Evolutionary conservation across 1,284 basidiomycete genomes (phyloP), one percentile per base, ranked within the genome.

Genomic region (Nidula niveotomentosa): DNA sequence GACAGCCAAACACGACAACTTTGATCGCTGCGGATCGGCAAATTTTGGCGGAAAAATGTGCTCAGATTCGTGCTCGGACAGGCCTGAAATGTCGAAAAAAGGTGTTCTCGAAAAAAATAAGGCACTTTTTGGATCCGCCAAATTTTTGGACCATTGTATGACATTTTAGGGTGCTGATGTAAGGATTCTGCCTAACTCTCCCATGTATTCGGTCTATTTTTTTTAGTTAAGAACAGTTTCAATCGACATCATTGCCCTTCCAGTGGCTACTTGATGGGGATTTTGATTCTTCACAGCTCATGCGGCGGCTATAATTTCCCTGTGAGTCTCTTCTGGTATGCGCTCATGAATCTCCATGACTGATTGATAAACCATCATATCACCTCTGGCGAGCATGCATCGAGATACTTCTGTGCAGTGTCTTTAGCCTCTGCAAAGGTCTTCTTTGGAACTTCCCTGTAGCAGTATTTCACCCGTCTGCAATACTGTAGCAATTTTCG

Each of bases 401-500:
- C 57, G 8, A 68, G 54, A 36, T 56, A 60, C 46, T 64, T 47
- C 8, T 55, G 9, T 17, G 60, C 57, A 3, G 55, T 54, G 48
- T 64, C 51, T 55, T 68, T 69, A 30, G 64, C 61, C 23, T 53
- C 58, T 36, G 53, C 39, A 54, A 65, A 67, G 17, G 49, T 62
- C 36, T 54, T 51, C 54, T 69, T 67, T 12, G 48, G 37, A 7
- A 54, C 51, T 50, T 67, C 56, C 23, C 58, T 35, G 46, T 64
- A 68, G 3, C 48, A 49, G 36, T 65, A 65, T 46, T 69, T 69
- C 47, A 44, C 51, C 64, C 65, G 68, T 3, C 64, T 62, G 65
- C 66, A 68, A 36, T 66, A 69, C 62, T 69, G 8, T n/a, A n/a
- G 41, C 37, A 18, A 44, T 5, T 44, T 44, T 44, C 13, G 13